Evolutionary conservation across 768 basidiomycete genomes (phyloP).

Genomic region (Rhizopogon roseolus): DNA sequence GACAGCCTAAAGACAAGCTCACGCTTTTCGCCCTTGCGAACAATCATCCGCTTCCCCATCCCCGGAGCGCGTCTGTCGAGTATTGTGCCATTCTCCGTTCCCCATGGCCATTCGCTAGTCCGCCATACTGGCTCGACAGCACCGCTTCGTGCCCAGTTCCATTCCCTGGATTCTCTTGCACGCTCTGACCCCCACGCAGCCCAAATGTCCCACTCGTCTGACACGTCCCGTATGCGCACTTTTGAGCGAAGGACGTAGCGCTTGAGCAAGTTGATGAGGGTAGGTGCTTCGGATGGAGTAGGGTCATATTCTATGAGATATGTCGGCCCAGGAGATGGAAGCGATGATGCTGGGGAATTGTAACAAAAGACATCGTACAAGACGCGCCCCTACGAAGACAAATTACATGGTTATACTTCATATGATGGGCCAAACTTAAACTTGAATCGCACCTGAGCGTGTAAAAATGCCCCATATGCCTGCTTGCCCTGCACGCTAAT

Average conservation of each 20-base stretch:
- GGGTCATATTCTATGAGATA: slow-evolving; percentile 75
- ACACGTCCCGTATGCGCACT: slow-evolving; percentile 76
- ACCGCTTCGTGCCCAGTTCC: slow-evolving; percentile 64
- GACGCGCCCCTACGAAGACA: slow-evolving; percentile 66
- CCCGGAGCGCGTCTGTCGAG: slow-evolving; percentile 66
- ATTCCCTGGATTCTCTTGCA: slow-evolving; percentile 35
- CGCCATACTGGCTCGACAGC: slow-evolving; percentile 76
- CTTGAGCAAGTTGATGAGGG: slow-evolving; percentile 70
- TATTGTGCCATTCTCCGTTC: slow-evolving; percentile 44
- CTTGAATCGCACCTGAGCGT: slow-evolving; percentile 60
- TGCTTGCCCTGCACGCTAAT: slow-evolving; percentile 46
- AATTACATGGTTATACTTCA: slow-evolving; percentile 3
- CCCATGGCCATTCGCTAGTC: slow-evolving; percentile 53
- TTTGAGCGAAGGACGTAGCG: slow-evolving; percentile 85
- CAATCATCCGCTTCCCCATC: slow-evolving; percentile 74
- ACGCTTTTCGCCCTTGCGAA: slow-evolving; percentile 71
- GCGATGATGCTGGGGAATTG: slow-evolving; percentile 37
- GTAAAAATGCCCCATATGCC: slow-evolving; percentile 68
- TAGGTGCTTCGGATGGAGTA: slow-evolving; percentile 50
- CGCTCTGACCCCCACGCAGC: slow-evolving; percentile 66
- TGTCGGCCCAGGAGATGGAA: slow-evolving; percentile 35
- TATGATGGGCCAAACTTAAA: slow-evolving; percentile 2
- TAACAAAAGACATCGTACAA: slow-evolving; percentile 88
- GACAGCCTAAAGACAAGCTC: slow-evolving; percentile 29
- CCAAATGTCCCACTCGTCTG: slow-evolving; percentile 78